Base-by-base conservation (phyloP, 345 rosid genomes). In the Salix caprea region DNA sequence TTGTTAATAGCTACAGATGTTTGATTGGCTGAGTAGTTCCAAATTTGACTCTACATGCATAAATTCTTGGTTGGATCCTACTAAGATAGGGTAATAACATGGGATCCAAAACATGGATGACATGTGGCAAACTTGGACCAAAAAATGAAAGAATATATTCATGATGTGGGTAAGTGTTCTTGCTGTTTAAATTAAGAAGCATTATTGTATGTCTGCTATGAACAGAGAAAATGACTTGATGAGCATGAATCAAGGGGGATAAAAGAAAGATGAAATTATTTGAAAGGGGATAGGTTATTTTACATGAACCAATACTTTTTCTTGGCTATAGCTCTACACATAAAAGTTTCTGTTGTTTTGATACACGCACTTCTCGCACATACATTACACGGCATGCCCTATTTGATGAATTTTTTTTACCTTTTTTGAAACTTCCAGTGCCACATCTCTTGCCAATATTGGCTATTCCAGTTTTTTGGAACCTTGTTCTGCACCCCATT, bases 101-200 rank as follows among this genome's bases (percentile, higher is more conserved):
- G 71, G 79, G 79, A 86, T 84, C 83, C 86, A 82, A 82, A 85
- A 28, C 82, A 82, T 50, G 2, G 0, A 9, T 0, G 65, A 69
- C 71, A 81, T 79, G 85, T 83, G 88, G 81, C 0, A 37, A 21
- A 2, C 37, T 36, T 36, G 7, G 37, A 36, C 7, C 7, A 36
- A 36, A 36, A 36, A 5, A 36, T 36, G 37, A 36, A 0, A 36
- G 6, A 36, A 36, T 36, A 44, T 44, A 7, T 34, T 34, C 70
- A 67, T 18, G 14, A 36, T 9, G n/a, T 67, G 15, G 56, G 34
- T 36, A 68, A 42, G 2, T 68, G 19, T 28, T 14, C 24, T 21
- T 39, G 24, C 7, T n/a, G 34, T 24, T 40, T 11, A 68, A 10
- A 23, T 39, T n/a, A 39, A 50, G 71, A 21, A n/a, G 26, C 71